Evolutionary conservation across 768 basidiomycete species (phyloP).

Genomic region (Serendipita vermifera): DNA sequence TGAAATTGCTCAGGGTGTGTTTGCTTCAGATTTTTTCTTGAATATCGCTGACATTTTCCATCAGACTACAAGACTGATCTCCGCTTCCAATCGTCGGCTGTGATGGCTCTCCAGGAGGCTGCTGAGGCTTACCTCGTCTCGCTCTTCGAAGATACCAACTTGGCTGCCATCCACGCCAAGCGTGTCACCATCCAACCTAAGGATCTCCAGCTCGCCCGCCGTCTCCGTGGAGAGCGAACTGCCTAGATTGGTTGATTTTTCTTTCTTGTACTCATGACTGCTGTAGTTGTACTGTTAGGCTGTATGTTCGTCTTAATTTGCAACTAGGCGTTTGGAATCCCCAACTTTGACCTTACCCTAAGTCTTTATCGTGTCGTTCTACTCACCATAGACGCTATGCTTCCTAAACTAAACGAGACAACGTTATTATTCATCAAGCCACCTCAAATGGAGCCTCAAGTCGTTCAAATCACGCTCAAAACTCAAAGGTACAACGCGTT

Average conservation of each 20-base stretch:
- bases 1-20: constrained; percentile 55
- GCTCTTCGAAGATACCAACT: constrained; percentile 34
- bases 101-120: constrained; percentile 40
- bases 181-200: constrained; percentile 60
- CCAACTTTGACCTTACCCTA: not conserved
- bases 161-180: constrained; percentile 37
- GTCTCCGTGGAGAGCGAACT: no score
- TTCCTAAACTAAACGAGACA: not conserved
- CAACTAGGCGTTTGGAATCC: not conserved
- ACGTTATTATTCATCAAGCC: not conserved
- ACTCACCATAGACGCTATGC: not conserved
- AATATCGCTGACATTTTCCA: constrained; percentile 5
- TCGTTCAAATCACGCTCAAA: not conserved
- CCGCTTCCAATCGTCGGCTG: constrained; percentile 38
- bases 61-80: constrained; percentile 33
- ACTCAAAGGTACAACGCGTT: not conserved
- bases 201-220: constrained; percentile 38
- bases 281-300: constrained; percentile 7
- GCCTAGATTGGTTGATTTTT: no score
- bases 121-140: constrained; percentile 41
- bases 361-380: not conserved
- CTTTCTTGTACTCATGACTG: no score
- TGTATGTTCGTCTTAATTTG: constrained; percentile 1
- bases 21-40: not conserved
- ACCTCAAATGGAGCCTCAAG: not conserved